These are phyloP conservation scores for Nitzschia sp. DNA, from an alignment of 108 stramenopile genomes.

Conservation along the genomic window DNA sequence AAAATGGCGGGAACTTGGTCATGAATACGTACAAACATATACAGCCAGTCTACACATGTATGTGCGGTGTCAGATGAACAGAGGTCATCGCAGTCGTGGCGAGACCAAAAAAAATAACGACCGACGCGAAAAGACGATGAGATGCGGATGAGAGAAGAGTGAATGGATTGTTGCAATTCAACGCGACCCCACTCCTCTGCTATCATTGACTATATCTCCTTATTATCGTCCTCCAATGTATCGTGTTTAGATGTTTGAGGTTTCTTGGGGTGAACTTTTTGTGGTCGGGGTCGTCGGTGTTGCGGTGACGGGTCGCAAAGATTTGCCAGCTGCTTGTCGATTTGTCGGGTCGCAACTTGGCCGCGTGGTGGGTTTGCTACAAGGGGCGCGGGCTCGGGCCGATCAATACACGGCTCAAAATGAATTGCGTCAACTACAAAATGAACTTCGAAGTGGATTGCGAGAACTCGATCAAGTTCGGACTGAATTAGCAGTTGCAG, in stretches of 20 bases:
- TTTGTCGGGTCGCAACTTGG: conserved; percentile 71
- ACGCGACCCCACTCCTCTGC: no score
- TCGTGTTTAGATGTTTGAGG: conserved; percentile 63
- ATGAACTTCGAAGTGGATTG: conserved; percentile 78
- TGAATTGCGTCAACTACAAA: conserved; percentile 76
- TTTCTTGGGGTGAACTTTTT: conserved; percentile 78
- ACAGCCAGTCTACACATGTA: no score
- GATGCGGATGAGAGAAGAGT: no score
- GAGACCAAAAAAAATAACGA: no score
- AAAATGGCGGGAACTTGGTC: no score
- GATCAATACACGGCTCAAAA: conserved; percentile 78
- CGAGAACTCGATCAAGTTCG: conserved; percentile 83
- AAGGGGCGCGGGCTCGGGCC: conserved; percentile 79
- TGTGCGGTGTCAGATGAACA: no score
- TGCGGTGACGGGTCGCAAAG: conserved; percentile 67
- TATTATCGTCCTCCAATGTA: no score
- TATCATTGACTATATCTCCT: no score
- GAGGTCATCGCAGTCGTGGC: no score
- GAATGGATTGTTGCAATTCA: no score
- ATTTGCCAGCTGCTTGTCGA: conserved; percentile 69
- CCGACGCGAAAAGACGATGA: no score
- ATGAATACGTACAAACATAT: no score
- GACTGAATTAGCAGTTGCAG: conserved; percentile 78
- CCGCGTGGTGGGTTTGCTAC: conserved; percentile 78
- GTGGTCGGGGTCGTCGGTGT: conserved; percentile 57